Evolutionary conservation across 148 eudicot species (phyloP).

Genomic region (Silene uniflora): DNA sequence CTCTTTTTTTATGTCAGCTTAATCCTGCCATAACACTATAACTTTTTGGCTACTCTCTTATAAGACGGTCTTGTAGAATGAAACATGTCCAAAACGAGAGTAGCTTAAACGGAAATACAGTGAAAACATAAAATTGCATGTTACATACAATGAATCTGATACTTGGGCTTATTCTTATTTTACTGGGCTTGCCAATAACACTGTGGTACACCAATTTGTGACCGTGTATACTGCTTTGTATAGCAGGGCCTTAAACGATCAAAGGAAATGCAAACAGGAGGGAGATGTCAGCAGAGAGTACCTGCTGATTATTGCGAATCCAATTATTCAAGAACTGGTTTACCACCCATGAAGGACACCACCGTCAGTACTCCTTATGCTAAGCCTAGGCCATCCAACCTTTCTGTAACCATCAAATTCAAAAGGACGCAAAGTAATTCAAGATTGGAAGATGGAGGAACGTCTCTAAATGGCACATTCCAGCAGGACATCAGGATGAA

Average conservation of each 20-base stretch:
- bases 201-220: not conserved
- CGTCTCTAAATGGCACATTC: constrained; percentile 24
- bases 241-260: constrained; percentile 63
- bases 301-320: constrained; percentile 24
- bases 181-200: not conserved
- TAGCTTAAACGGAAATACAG: too few species aligned
- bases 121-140: too few species aligned
- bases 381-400: constrained; percentile 24
- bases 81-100: too few species aligned
- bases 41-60: too few species aligned
- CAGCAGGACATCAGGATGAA: constrained; percentile 27
- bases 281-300: constrained; percentile 27
- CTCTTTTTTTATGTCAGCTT: not conserved
- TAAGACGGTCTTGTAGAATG: too few species aligned
- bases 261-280: constrained; percentile 48
- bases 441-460: constrained; percentile 23
- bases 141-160: too few species aligned
- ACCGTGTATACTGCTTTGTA: constrained; percentile 8
- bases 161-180: not conserved
- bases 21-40: too few species aligned
- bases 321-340: constrained; percentile 16
- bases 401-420: constrained; percentile 54
- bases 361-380: constrained; percentile 12
- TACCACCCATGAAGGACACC: constrained; percentile 26
- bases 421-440: constrained; percentile 41